Evolutionary conservation across 345 rosid species (phyloP).

Genomic region (Melastoma malabathricum): DNA sequence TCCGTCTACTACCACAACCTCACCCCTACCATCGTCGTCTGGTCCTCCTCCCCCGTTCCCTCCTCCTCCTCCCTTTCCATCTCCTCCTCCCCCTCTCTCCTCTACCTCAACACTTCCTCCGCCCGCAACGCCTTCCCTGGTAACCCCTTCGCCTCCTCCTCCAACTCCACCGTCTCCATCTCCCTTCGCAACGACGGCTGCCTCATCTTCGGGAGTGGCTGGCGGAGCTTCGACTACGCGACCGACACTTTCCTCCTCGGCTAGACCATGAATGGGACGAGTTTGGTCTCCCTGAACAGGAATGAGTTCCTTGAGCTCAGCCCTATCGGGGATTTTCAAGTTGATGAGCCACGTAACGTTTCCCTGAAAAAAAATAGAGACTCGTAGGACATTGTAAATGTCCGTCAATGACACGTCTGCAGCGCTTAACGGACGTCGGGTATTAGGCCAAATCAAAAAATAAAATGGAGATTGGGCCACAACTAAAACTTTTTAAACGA

Average conservation of each 20-base stretch:
- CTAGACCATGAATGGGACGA: slow-evolving; percentile 16
- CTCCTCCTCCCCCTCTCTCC: slow-evolving; percentile 12
- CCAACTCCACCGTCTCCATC: slow-evolving; percentile 19
- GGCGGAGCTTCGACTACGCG: slow-evolving; percentile 29
- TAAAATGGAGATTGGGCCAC: too few relatives aligned
- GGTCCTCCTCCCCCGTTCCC: slow-evolving; percentile 27
- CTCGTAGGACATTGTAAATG: too few relatives aligned
- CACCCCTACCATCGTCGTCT: slow-evolving; percentile 14
- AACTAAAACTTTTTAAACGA: too few relatives aligned
- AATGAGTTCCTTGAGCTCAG: slow-evolving; percentile 10
- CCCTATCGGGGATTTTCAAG: slow-evolving; percentile 6
- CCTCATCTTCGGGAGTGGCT: slow-evolving; percentile 20
- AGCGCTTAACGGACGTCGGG: too few relatives aligned
- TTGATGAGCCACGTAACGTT: too few relatives aligned
- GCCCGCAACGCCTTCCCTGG: slow-evolving; percentile 16
- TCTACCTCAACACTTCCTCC: slow-evolving; percentile 18
- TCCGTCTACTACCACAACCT: slow-evolving; percentile 35
- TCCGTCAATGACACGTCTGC: too few relatives aligned
- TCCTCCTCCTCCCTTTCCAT: slow-evolving; percentile 15
- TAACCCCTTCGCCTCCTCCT: not conserved
- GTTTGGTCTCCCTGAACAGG: slow-evolving; percentile 16
- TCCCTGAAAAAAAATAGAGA: too few relatives aligned
- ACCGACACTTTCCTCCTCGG: slow-evolving; percentile 36
- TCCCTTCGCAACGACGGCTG: slow-evolving; percentile 21
- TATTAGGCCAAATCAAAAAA: too few relatives aligned